phyloP scores from a whole-genome alignment of 2,329 filamentous ascomycete species.

The Colletotrichum sp. region DNA sequence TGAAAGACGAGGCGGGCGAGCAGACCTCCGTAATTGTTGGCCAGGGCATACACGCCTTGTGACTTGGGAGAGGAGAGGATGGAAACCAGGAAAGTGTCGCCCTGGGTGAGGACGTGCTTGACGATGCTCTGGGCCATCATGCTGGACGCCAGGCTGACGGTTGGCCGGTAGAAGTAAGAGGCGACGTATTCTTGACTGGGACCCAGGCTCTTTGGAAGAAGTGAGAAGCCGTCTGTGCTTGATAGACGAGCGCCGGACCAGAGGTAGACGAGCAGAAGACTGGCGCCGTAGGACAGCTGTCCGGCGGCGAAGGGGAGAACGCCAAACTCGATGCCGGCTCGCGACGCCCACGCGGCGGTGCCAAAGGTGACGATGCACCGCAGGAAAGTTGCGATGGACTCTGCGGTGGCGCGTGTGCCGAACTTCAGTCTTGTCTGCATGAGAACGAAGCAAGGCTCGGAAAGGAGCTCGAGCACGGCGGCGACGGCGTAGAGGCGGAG shows the following conservation, averaged over 20 bases:
- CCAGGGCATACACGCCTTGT: constrained; percentile 91
- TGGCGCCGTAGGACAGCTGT: constrained; percentile 76
- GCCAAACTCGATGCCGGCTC: constrained; percentile 61
- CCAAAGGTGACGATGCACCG: constrained; percentile 79
- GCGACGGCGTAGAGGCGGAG: constrained; percentile 62
- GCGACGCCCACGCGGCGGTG: constrained; percentile 68
- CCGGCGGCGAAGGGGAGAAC: constrained; percentile 90
- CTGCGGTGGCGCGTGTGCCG: constrained; percentile 79
- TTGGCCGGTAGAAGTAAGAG: constrained; percentile 70
- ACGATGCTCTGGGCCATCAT: constrained; percentile 87
- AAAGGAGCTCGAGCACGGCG: constrained; percentile 75
- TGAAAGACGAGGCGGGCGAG: constrained; percentile 90
- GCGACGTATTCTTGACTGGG: constrained; percentile 48
- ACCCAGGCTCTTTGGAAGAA: constrained; percentile 56
- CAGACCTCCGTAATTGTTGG: constrained; percentile 92
- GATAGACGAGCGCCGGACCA: constrained; percentile 65
- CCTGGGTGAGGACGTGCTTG: constrained; percentile 94
- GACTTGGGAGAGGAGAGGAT: constrained; percentile 77
- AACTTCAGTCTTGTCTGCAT: constrained; percentile 84
- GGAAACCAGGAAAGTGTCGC: constrained; percentile 88
- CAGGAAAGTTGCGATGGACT: constrained; percentile 79
- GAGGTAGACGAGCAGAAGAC: constrained; percentile 74
- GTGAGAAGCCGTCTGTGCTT: constrained; percentile 67
- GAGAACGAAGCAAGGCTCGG: constrained; percentile 89
- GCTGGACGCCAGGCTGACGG: constrained; percentile 77